These are phyloP conservation scores for Suillus cothurnatus DNA, from an alignment of 768 basidiomycete species.

Conservation along the genomic window DNA sequence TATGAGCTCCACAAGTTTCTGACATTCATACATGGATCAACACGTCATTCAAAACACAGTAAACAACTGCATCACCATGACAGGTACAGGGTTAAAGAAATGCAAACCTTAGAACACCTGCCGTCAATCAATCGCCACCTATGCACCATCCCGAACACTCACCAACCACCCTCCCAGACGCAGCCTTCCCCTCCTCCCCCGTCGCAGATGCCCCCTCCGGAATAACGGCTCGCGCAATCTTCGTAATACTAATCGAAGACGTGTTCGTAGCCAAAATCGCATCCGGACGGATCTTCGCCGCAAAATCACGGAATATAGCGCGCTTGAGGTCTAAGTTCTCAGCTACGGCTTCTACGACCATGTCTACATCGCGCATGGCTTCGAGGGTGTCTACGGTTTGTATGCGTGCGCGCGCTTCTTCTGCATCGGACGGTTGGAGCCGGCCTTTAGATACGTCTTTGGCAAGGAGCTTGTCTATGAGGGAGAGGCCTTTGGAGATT, in stretches of 20 bases:
- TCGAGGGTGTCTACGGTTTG: slow-evolving; percentile 59
- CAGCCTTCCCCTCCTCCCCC: slow-evolving; percentile 62
- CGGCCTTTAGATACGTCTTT: slow-evolving; percentile 89
- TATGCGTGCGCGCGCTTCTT: slow-evolving; percentile 71
- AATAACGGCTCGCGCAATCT: slow-evolving; percentile 83
- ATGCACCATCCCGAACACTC: slow-evolving; percentile 20
- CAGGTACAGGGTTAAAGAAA: slow-evolving; percentile 97
- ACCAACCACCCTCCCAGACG: slow-evolving; percentile 83
- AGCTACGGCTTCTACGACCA: slow-evolving; percentile 94
- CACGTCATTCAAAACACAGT: not conserved
- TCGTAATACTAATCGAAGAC: slow-evolving; percentile 92
- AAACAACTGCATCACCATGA: slow-evolving; percentile 65
- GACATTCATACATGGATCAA: not conserved
- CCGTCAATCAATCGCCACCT: not conserved
- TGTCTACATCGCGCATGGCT: slow-evolving; percentile 77
- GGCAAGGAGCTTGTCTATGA: slow-evolving; percentile 82
- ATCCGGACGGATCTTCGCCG: slow-evolving; percentile 64
- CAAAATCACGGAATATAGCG: slow-evolving; percentile 70
- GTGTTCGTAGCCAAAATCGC: slow-evolving; percentile 93
- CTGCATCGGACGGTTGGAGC: slow-evolving; percentile 66
- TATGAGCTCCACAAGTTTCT: slow-evolving; percentile 96
- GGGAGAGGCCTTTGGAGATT: slow-evolving; percentile 66
- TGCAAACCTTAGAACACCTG: slow-evolving; percentile 61
- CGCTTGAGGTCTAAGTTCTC: slow-evolving; percentile 82
- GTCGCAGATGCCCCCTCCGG: slow-evolving; percentile 57